phyloP scores from a whole-genome alignment of 768 basidiomycete genomes.

The Hericium coralloides region DNA sequence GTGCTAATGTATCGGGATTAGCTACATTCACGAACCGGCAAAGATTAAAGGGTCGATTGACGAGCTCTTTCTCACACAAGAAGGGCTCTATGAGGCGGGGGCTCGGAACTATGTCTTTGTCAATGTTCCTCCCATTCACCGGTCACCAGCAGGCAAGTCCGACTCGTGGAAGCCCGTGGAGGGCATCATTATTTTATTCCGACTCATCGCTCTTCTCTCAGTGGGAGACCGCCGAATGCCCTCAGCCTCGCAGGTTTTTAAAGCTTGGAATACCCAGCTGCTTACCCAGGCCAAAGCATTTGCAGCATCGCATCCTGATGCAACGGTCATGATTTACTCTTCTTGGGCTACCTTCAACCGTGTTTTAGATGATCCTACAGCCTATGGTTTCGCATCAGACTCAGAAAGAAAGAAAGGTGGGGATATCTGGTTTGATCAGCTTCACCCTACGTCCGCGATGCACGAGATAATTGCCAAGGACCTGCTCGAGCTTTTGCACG shows the following conservation, averaged over 20 bases:
- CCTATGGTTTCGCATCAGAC: constrained; percentile 28
- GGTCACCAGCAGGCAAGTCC: constrained; percentile 32
- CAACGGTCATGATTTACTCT: constrained; percentile 41
- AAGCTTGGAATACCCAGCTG: constrained; percentile 40
- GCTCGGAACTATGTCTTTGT: constrained; percentile 48
- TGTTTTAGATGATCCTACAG: constrained; percentile 36
- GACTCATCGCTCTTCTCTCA: neutral
- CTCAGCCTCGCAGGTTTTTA: neutral
- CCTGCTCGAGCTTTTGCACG: constrained; percentile 30
- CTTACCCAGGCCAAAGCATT: constrained; percentile 27
- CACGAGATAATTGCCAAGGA: constrained; percentile 41
- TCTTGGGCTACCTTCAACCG: constrained; percentile 36
- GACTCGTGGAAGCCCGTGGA: neutral
- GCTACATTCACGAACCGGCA: constrained; percentile 11
- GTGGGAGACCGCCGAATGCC: neutral
- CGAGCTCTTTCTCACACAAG: constrained; percentile 35
- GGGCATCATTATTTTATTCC: neutral
- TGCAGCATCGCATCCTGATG: constrained; percentile 30
- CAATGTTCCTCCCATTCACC: constrained; percentile 47
- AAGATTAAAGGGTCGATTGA: constrained; percentile 20
- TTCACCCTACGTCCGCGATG: constrained; percentile 45
- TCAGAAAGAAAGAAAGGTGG: constrained; percentile 29
- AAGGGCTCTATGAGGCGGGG: constrained; percentile 37
- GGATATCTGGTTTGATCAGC: constrained; percentile 39
- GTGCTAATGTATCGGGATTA: neutral